phyloP scores from a whole-genome alignment of 116 monocot genomes.

The Papilionanthe hybrid region DNA sequence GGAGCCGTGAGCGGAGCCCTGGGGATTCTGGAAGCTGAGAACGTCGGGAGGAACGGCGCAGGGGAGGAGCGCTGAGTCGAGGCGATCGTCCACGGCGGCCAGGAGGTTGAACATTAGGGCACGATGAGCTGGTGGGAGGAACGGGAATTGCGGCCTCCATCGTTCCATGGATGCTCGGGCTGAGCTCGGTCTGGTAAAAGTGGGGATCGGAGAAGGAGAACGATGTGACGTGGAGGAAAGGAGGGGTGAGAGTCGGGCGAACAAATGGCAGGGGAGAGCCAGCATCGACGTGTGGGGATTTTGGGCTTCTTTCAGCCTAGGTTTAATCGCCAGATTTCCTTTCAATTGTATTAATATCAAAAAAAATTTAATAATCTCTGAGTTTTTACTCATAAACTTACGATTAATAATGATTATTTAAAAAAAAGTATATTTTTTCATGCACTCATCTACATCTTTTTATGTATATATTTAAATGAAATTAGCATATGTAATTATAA shows the following conservation, averaged over 20 bases:
- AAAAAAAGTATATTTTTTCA: too few species aligned
- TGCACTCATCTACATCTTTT: too few species aligned
- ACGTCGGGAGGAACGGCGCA: slow-evolving; percentile 48
- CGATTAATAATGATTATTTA: too few species aligned
- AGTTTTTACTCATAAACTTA: too few species aligned
- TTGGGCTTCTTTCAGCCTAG: neutral
- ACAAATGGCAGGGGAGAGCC: neutral
- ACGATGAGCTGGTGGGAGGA: slow-evolving; percentile 42
- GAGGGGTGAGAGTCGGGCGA: neutral
- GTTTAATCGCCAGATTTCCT: too few species aligned
- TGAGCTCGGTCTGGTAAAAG: neutral
- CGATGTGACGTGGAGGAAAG: neutral
- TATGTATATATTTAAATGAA: too few species aligned
- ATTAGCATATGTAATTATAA: too few species aligned
- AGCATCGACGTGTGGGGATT: neutral
- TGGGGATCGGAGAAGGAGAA: too few species aligned
- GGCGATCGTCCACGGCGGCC: slow-evolving; percentile 33
- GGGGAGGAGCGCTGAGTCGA: slow-evolving; percentile 50
- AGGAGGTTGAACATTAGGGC: slow-evolving; percentile 48
- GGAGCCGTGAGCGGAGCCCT: slow-evolving; percentile 44
- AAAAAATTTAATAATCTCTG: too few species aligned
- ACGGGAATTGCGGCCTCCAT: slow-evolving; percentile 36
- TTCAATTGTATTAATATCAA: too few species aligned
- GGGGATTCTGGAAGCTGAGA: slow-evolving; percentile 40
- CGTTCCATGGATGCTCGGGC: slow-evolving; percentile 5